Evolutionary conservation across 768 basidiomycete genomes (phyloP).

Genomic region (Lactifluus pinguis): DNA sequence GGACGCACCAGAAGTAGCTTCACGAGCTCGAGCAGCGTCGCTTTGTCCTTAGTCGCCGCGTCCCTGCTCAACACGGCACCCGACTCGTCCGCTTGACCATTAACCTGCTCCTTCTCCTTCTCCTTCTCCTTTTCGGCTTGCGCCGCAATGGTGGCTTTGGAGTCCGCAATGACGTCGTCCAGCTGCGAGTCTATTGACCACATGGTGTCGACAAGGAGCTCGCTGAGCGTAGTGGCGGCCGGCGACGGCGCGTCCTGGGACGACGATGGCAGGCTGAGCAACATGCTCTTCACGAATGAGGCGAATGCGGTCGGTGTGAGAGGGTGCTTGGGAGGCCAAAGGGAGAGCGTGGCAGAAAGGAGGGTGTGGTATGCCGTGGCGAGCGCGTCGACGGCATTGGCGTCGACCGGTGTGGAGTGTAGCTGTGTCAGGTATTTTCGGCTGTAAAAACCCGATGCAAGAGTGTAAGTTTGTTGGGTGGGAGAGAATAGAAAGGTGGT

Average conservation of each 20-base stretch:
- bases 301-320: conserved; percentile 46
- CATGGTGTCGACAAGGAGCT: conserved; percentile 66
- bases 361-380: conserved; percentile 64
- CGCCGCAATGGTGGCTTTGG: conserved; percentile 29
- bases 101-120: conserved; percentile 6
- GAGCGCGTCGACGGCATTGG: conserved; percentile 44
- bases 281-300: conserved; percentile 54
- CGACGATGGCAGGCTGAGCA: conserved; percentile 60
- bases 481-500: not conserved
- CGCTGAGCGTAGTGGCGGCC: conserved; percentile 45
- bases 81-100: conserved; percentile 4
- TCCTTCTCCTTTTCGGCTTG: conserved; percentile 8
- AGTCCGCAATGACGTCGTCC: conserved; percentile 58
- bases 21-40: conserved; percentile 47
- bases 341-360: conserved; percentile 46
- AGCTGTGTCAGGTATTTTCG: conserved; percentile 50
- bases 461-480: not conserved
- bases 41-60: conserved; percentile 55
- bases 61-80: conserved; percentile 34
- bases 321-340: conserved; percentile 42
- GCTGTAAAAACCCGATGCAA: conserved; percentile 30
- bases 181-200: conserved; percentile 75
- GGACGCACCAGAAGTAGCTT: conserved; percentile 9
- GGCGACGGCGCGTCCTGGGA: conserved; percentile 30
- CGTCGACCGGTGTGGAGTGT: conserved; percentile 51